A percentile compares a stretch with the other conserved stretches of the same genome.
phyloP scores from a whole-genome alignment of 1,284 basidiomycete species.

The Papiliotrema nemorosa region DNA sequence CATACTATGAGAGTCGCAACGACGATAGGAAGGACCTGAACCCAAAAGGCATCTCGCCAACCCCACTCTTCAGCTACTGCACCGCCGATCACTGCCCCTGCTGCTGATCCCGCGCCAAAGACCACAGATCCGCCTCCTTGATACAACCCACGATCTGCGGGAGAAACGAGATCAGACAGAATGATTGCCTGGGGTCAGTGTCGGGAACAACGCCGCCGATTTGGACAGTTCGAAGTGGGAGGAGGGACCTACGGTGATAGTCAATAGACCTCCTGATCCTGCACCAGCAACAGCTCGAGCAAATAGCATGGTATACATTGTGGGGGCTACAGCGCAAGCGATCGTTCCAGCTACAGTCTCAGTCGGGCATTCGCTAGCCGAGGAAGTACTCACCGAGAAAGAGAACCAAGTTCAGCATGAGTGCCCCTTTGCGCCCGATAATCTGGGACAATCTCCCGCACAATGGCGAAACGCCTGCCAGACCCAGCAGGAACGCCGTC shows the following conservation, averaged over 20 bases:
- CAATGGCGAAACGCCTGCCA: conserved; percentile 27
- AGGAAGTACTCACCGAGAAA: conserved; percentile 12
- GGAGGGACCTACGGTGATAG: too few relatives aligned
- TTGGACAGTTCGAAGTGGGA: too few relatives aligned
- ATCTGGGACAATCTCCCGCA: conserved; percentile 28
- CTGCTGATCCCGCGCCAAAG: conserved; percentile 41
- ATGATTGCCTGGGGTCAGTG: too few relatives aligned
- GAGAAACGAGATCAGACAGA: conserved; percentile 43
- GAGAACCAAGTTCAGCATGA: conserved; percentile 18
- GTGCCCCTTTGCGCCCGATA: conserved; percentile 21
- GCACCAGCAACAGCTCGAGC: conserved; percentile 32
- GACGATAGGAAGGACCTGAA: neutral
- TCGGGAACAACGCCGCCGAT: too few relatives aligned
- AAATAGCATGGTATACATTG: conserved; percentile 10
- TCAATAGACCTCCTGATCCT: conserved; percentile 33
- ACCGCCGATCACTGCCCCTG: conserved; percentile 49
- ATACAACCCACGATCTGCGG: conserved; percentile 42
- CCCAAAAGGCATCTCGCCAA: conserved; percentile 47
- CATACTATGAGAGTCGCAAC: conserved; percentile 7
- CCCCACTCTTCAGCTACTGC: conserved; percentile 45
- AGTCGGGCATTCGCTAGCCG: neutral
- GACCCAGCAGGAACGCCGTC: conserved; percentile 31
- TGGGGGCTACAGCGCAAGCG: conserved; percentile 18
- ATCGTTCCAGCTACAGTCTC: conserved; percentile 15
- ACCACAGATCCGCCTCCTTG: conserved; percentile 40